Evolutionary conservation across 768 basidiomycete species (phyloP).

Genomic region (Coprinopsis strossmayeri): DNA sequence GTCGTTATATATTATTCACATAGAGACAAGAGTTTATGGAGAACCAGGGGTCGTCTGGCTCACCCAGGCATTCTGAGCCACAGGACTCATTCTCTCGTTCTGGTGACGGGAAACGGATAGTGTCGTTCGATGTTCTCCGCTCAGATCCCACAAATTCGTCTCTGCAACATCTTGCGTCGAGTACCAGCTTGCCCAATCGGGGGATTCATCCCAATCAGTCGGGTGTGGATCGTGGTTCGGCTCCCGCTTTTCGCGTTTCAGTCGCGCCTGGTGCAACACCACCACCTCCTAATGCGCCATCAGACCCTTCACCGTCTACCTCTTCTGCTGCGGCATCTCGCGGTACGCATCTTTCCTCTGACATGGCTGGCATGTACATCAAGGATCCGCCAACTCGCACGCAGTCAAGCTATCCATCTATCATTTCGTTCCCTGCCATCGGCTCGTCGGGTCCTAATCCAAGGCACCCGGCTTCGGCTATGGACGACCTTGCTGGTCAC

Average conservation of each 20-base stretch:
- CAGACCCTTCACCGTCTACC: conserved; percentile 2
- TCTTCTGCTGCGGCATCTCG: background rate
- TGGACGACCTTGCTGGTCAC: conserved; percentile 12
- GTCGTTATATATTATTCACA: too few relatives aligned
- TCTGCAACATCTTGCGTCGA: conserved; percentile 38
- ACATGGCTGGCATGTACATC: conserved; percentile 6
- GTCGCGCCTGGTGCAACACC: conserved; percentile 18
- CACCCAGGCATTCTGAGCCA: background rate
- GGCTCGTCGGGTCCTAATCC: conserved; percentile 10
- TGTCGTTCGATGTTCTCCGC: conserved; percentile 38
- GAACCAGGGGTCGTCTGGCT: too few relatives aligned
- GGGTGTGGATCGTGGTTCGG: conserved; percentile 25
- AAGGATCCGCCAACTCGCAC: conserved; percentile 4
- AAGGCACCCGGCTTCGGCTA: background rate
- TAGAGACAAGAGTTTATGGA: too few relatives aligned
- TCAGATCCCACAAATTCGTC: conserved; percentile 35
- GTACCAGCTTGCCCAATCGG: conserved; percentile 30
- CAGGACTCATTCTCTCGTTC: background rate
- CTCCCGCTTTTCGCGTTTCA: conserved; percentile 33
- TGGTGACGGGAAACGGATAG: conserved; percentile 10
- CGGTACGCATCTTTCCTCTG: background rate
- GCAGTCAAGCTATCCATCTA: conserved; percentile 12
- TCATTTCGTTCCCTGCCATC: conserved; percentile 21
- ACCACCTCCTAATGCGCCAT: conserved; percentile 3
- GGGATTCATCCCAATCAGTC: conserved; percentile 13